Evolutionary conservation across 2,329 filamentous ascomycete genomes (phyloP).

Genomic region (Fusarium drepaniforme): DNA sequence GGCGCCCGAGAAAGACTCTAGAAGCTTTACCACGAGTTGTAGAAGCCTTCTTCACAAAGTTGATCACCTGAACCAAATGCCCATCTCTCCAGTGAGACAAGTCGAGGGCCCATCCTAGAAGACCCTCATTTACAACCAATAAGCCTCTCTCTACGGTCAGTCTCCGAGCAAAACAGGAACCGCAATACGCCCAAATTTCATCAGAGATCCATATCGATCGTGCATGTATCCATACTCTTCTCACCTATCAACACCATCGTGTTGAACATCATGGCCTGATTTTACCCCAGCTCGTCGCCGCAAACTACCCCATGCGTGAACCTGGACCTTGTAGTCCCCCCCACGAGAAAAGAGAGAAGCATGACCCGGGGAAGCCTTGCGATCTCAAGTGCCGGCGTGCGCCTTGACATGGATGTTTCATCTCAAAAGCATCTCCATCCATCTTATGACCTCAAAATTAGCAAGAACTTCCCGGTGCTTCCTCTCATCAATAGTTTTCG

Average conservation of each 20-base stretch:
- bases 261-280: background rate
- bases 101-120: background rate
- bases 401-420: background rate
- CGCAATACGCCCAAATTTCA: background rate
- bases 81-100: background rate
- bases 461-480: background rate
- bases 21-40: background rate
- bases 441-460: conserved; percentile 3
- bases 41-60: background rate
- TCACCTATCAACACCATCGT: conserved; percentile 6
- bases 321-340: conserved; percentile 8
- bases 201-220: background rate
- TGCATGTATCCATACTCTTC: background rate
- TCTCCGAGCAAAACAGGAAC: background rate
- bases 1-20: background rate
- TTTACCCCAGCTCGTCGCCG: background rate
- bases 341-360: background rate
- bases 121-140: background rate
- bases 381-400: background rate
- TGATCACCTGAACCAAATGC: background rate
- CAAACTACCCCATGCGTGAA: conserved; percentile 15
- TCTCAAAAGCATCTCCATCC: background rate
- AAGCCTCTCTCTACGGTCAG: background rate
- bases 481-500: background rate
- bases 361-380: background rate